A percentile compares a stretch with the other conserved stretches of the same genome.
Conservation (phyloP, 148 eudicot species). For the Spergularia marina region DNA sequence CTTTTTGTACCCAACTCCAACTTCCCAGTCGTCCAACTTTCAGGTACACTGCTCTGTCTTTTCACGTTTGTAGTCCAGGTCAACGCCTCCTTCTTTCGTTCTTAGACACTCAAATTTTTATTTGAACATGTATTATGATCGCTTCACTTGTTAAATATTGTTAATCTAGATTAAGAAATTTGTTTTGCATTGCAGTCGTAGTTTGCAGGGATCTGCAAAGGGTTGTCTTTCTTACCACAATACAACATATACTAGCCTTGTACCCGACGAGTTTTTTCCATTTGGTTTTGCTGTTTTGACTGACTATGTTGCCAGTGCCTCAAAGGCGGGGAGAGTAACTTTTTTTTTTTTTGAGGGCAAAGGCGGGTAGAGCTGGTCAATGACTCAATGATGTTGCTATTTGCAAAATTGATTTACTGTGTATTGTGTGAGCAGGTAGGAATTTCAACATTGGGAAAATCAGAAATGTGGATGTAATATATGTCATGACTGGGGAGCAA, state of each 20-base stretch:
- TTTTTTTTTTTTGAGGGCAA: too few species aligned
- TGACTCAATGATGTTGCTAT: neutral
- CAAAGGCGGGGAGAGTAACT: too few species aligned
- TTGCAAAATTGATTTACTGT: neutral
- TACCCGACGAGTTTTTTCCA: too few species aligned
- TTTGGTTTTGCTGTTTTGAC: too few species aligned
- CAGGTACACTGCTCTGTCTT: conserved; percentile 30
- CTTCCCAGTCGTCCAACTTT: conserved; percentile 28
- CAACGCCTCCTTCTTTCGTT: neutral
- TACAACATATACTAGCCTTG: too few species aligned
- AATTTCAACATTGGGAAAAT: conserved; percentile 57
- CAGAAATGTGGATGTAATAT: conserved; percentile 46
- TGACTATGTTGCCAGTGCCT: too few species aligned
- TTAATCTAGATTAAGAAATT: too few species aligned
- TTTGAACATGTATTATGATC: neutral
- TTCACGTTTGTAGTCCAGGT: neutral
- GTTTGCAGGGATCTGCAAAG: too few species aligned
- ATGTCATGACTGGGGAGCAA: conserved; percentile 57
- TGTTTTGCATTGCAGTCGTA: too few species aligned
- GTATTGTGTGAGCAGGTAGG: conserved; percentile 37
- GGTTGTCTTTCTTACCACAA: too few species aligned
- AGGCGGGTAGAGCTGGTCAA: neutral
- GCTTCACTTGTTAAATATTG: neutral
- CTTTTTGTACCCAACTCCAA: conserved; percentile 32
- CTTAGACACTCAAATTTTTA: neutral